Evolutionary conservation across 257 asterid genomes (phyloP), one percentile per base, ranked within the genome.

Genomic region (Petunia secreta): DNA sequence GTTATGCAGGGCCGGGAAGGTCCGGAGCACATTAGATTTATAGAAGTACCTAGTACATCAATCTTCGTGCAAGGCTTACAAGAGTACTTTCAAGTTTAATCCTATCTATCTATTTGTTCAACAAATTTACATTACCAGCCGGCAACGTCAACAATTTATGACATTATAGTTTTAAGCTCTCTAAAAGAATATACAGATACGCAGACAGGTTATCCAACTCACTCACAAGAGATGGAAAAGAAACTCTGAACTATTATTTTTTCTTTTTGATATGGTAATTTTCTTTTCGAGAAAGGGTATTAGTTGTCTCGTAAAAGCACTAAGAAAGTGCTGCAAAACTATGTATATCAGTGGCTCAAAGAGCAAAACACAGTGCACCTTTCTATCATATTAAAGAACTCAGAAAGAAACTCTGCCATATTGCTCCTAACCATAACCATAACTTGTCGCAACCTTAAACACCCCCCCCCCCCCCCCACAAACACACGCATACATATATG

Each of bases 21-120:
- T 13, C 36, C 74, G 0, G 37, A 65, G 13, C 8, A 65, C 50
- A 40, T 65, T 41, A 14, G 75, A 14, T 66, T 14, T 66, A 67
- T 8, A 7, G 75, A 41, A 54, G 75, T 67, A 41, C 55, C 38
- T n/a, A 67, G 75, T n/a, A 43, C n/a, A 43, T 15, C 55, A 67
- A 25, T n/a, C 75, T 67, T 67, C 8, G 55, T 0, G 2, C 55
- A 67, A 67, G 75, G 75, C 55, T 43, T n/a, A 43, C 55, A 67
- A 43, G 39, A 67, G 55, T 67, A n/a, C 15, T 4, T 54, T 3
- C 55, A 7, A 67, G 75, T 38, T 66, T 41, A 66, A 66, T 55
- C 25, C 25, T 55, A 55, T 14, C 25, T 55, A 55, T 40, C 46
- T 6, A 9, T 66, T 39, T 40, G 13, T 66, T 14, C 5, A 6